These are phyloP conservation scores for Kodamaea jinghongensis DNA, from an alignment of 805 yeast species.

Conservation along the genomic window DNA sequence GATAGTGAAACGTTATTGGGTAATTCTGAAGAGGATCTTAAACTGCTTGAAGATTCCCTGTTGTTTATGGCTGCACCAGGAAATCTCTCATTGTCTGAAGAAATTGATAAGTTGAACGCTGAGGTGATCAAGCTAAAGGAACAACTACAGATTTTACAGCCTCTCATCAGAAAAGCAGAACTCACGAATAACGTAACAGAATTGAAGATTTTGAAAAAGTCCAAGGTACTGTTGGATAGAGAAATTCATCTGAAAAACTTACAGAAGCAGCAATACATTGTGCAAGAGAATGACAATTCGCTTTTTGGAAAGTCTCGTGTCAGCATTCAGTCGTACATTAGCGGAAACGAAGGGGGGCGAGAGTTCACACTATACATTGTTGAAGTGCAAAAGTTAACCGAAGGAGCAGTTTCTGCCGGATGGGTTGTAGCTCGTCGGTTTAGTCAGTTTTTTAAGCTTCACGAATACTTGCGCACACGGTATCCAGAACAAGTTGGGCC, in stretches of 20 bases:
- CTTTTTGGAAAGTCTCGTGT: slow-evolving; percentile 65
- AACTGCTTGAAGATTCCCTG: slow-evolving; percentile 22
- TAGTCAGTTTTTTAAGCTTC: slow-evolving; percentile 74
- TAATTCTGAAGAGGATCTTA: slow-evolving; percentile 9
- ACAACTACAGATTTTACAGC: slow-evolving; percentile 63
- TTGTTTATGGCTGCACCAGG: slow-evolving; percentile 66
- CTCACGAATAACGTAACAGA: slow-evolving; percentile 74
- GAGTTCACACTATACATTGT: slow-evolving; percentile 72
- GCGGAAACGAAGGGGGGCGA: slow-evolving; percentile 53
- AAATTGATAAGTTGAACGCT: slow-evolving; percentile 54
- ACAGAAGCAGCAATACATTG: slow-evolving; percentile 74
- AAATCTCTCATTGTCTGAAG: slow-evolving; percentile 60
- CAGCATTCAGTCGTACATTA: slow-evolving; percentile 51
- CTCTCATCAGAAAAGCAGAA: slow-evolving; percentile 77
- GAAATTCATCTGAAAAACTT: slow-evolving; percentile 75
- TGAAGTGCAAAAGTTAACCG: slow-evolving; percentile 58
- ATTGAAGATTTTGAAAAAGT: slow-evolving; percentile 62
- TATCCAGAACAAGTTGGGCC: slow-evolving; percentile 47
- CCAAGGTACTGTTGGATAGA: slow-evolving; percentile 60
- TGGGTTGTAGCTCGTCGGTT: slow-evolving; percentile 93
- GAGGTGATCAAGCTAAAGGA: slow-evolving; percentile 58
- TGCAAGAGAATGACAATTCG: slow-evolving; percentile 79
- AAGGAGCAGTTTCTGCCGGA: slow-evolving; percentile 56
- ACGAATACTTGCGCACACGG: slow-evolving; percentile 55
- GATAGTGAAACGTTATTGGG: slow-evolving; percentile 19